phyloP scores from a whole-genome alignment of 768 basidiomycete genomes.

The Plicaturopsis crispa region DNA sequence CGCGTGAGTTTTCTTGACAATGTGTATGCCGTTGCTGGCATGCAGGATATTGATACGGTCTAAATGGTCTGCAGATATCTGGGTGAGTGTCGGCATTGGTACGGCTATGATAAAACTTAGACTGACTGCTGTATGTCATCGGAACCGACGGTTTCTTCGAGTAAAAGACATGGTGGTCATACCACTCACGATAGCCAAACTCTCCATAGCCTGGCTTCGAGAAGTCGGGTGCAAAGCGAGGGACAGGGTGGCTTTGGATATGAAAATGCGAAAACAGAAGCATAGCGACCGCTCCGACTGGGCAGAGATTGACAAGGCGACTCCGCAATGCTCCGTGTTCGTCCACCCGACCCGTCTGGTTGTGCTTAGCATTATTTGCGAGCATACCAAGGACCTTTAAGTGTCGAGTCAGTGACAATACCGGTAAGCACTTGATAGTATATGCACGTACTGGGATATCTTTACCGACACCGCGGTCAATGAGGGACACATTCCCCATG shows the following conservation, averaged over 20 bases:
- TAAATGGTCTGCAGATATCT: conserved; percentile 16
- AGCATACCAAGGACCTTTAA: conserved; percentile 19
- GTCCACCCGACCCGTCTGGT: conserved; percentile 21
- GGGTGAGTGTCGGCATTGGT: background rate
- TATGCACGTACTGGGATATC: background rate
- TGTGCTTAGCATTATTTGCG: conserved; percentile 23
- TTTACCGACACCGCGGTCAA: background rate
- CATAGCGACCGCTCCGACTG: conserved; percentile 18
- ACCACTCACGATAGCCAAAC: conserved; percentile 22
- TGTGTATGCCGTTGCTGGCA: conserved; percentile 12
- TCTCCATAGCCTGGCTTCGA: conserved; percentile 13
- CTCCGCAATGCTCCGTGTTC: conserved; percentile 23
- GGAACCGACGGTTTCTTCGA: background rate
- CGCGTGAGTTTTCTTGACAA: conserved; percentile 24
- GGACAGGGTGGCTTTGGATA: conserved; percentile 11
- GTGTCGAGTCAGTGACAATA: background rate
- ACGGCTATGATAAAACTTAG: background rate
- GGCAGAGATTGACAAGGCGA: conserved; percentile 18
- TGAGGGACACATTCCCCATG: conserved; percentile 4
- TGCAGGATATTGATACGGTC: conserved; percentile 18
- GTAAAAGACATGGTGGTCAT: conserved; percentile 16
- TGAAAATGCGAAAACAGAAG: conserved; percentile 24
- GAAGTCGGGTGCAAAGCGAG: conserved; percentile 21
- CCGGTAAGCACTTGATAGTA: background rate
- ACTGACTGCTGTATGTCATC: conserved; percentile 24